Percentiles rank a stretch among this genome's conserved stretches.
These are phyloP conservation scores for Aspergillus tubingensis DNA, from an alignment of 2,329 filamentous ascomycete species.

Conservation along the genomic window DNA sequence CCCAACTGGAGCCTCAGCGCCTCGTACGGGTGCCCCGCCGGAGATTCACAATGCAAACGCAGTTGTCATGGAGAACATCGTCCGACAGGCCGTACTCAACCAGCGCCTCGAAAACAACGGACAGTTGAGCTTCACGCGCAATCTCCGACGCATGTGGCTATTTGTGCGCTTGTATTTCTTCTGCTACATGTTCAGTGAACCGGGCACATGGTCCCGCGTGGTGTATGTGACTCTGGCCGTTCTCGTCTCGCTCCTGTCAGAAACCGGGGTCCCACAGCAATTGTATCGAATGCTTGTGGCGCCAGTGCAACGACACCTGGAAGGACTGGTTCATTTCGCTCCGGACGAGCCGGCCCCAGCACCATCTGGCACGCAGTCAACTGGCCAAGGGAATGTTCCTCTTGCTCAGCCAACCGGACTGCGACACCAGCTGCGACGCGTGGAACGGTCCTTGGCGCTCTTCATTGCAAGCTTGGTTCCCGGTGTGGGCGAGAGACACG, in stretches of 20 bases:
- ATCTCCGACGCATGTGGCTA: conserved; percentile 56
- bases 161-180: conserved; percentile 61
- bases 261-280: conserved; percentile 41
- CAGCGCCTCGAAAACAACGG: conserved; percentile 25
- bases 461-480: conserved; percentile 64
- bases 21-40: conserved; percentile 8
- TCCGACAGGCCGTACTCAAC: conserved; percentile 37
- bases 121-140: conserved; percentile 43
- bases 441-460: conserved; percentile 61
- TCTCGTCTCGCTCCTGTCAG: conserved; percentile 43
- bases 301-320: conserved; percentile 48
- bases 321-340: conserved; percentile 42
- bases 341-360: conserved; percentile 23
- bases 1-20: neutral
- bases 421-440: conserved; percentile 42
- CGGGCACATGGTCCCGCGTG: conserved; percentile 49
- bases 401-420: conserved; percentile 16
- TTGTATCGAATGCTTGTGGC: conserved; percentile 37
- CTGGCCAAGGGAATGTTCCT: conserved; percentile 10
- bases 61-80: conserved; percentile 31
- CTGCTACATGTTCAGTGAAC: conserved; percentile 58
- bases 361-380: conserved; percentile 8
- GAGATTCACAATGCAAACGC: conserved; percentile 19
- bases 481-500: conserved; percentile 63
- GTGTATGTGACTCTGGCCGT: conserved; percentile 42